These are phyloP conservation scores for Fonsecaea nubica DNA, from an alignment of 2,329 filamentous ascomycete species.

Conservation along the genomic window DNA sequence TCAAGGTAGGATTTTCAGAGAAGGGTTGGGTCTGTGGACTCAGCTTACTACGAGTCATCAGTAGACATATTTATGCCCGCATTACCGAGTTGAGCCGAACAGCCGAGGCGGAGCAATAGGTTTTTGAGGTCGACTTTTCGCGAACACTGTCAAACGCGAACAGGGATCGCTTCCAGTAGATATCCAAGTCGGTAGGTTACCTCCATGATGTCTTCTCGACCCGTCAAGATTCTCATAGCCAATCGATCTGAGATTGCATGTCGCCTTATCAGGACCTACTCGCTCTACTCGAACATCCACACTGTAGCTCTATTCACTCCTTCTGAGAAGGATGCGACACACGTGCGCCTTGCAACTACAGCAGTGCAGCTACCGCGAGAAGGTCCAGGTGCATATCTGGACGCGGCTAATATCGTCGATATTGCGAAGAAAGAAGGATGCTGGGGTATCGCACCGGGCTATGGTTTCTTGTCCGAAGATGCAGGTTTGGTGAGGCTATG, in stretches of 20 bases:
- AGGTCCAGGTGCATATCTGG: conserved; percentile 93
- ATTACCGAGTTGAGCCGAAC: conserved; percentile 28
- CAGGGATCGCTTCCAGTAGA: conserved; percentile 29
- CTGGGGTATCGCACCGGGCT: conserved; percentile 97
- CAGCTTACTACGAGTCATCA: neutral
- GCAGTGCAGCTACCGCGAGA: conserved; percentile 97
- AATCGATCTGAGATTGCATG: conserved; percentile 96
- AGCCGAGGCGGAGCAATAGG: conserved; percentile 21
- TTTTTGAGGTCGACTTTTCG: conserved; percentile 24
- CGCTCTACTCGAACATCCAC: conserved; percentile 95
- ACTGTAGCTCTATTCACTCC: conserved; percentile 67
- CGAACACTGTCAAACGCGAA: conserved; percentile 16
- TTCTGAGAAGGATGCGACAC: conserved; percentile 98
- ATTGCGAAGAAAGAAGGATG: conserved; percentile 93
- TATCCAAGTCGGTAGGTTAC: conserved; percentile 23
- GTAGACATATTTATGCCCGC: conserved; percentile 16
- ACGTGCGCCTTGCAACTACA: conserved; percentile 98
- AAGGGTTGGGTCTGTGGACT: neutral
- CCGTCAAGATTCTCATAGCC: conserved; percentile 98
- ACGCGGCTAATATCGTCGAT: conserved; percentile 96
- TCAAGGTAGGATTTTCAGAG: neutral
- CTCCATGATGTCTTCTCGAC: conserved; percentile 56
- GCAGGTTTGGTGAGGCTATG: conserved; percentile 93
- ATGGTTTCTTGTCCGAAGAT: conserved; percentile 97
- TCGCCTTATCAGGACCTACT: conserved; percentile 87